Conservation (phyloP, 1,139 yeast genomes). For the Starmera stellimalicola region DNA sequence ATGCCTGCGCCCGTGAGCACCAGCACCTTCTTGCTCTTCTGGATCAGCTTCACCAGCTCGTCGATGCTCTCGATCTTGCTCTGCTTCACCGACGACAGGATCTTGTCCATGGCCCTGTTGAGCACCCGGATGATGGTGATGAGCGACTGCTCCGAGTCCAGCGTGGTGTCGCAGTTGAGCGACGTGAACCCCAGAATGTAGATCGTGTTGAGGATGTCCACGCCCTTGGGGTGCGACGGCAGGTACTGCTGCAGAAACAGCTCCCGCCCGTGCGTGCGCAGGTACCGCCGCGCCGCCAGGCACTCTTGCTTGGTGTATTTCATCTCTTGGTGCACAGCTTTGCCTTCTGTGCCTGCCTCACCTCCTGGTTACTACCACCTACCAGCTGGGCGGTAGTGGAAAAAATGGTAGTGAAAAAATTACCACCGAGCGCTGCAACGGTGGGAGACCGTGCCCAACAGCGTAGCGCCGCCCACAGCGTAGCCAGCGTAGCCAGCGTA, state of each 20-base stretch:
- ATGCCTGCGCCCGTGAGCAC: conserved; percentile 96
- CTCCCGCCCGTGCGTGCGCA: conserved; percentile 54
- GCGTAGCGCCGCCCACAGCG: too few species aligned
- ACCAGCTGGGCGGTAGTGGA: too few species aligned
- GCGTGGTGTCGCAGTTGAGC: conserved; percentile 21
- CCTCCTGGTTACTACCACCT: too few species aligned
- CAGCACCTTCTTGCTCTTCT: conserved; percentile 50
- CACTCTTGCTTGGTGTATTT: conserved; percentile 33
- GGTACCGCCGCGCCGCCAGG: conserved; percentile 42
- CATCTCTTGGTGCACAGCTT: too few species aligned
- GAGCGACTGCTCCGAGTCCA: conserved; percentile 34
- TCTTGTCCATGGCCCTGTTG: conserved; percentile 53
- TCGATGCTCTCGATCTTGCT: conserved; percentile 46
- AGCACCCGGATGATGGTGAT: conserved; percentile 41
- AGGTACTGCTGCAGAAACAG: conserved; percentile 49
- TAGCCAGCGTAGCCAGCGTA: too few species aligned
- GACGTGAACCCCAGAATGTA: conserved; percentile 7
- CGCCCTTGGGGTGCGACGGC: conserved; percentile 48
- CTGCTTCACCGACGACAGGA: conserved; percentile 39
- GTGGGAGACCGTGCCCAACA: too few species aligned
- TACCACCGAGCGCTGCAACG: too few species aligned
- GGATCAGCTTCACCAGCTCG: conserved; percentile 47
- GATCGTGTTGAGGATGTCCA: conserved; percentile 15
- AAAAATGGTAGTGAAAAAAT: too few species aligned
- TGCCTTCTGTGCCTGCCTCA: too few species aligned